Conservation (phyloP, 148 eudicot species). For the Euryodendron excelsum region DNA sequence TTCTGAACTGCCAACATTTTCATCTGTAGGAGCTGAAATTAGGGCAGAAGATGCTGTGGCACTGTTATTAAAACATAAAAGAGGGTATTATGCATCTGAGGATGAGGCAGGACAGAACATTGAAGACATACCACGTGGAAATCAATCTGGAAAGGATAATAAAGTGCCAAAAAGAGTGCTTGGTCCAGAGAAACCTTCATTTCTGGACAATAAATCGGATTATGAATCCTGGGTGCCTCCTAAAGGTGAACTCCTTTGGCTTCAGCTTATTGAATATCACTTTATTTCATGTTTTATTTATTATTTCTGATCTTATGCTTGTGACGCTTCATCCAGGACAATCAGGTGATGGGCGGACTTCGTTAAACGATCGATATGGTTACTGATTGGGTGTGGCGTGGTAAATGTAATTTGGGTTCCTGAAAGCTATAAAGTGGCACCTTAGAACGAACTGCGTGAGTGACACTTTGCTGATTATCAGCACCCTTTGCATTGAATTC, state of each 20-base stretch:
- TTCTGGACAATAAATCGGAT: slow-evolving; percentile 36
- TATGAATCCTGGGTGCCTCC: slow-evolving; percentile 87
- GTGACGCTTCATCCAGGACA: slow-evolving; percentile 58
- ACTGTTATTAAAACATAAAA: slow-evolving; percentile 67
- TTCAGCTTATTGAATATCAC: neutral
- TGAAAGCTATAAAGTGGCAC: neutral
- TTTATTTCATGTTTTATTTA: neutral
- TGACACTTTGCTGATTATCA: neutral
- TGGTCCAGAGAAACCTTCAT: slow-evolving; percentile 78
- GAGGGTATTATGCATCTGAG: slow-evolving; percentile 47
- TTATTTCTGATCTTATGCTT: slow-evolving; percentile 19
- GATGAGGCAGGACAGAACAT: slow-evolving; percentile 31
- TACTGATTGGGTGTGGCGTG: slow-evolving; percentile 36
- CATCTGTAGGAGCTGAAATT: slow-evolving; percentile 29
- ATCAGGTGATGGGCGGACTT: slow-evolving; percentile 96
- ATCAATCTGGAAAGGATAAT: slow-evolving; percentile 34
- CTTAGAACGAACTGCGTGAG: neutral
- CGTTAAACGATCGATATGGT: slow-evolving; percentile 85
- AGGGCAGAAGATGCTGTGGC: slow-evolving; percentile 82
- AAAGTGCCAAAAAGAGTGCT: slow-evolving; percentile 54
- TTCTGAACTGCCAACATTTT: slow-evolving; percentile 27
- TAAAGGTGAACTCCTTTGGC: slow-evolving; percentile 45
- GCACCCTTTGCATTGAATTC: neutral
- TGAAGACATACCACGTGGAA: slow-evolving; percentile 17
- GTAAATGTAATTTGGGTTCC: neutral